Evolutionary conservation across 352 stramenopile species (phyloP), one percentile per base, ranked within the genome.

Genomic region (Pythium aristosporum): DNA sequence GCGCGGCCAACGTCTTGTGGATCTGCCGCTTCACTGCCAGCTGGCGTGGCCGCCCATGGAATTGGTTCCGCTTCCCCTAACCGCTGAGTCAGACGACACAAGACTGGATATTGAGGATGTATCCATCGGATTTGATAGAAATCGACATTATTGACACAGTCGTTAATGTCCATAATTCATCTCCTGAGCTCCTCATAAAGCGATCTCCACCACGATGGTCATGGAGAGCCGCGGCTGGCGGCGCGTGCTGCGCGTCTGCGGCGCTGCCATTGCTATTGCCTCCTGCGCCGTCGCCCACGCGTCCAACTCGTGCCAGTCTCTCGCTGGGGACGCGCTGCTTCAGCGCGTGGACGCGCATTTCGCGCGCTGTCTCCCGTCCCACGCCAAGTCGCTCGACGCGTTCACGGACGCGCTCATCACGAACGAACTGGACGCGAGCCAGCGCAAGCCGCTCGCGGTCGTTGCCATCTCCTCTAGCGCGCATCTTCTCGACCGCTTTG

Each of bases 391-490:
- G 39, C 61, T 85, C 4, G 74, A 79, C 15, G 66, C 55, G 16
- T 72, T 90, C 30, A 75, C 69, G 10, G 74, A 85, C 48, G 68
- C 63, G 25, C 76, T 90, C 30, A 52, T 67, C 30, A 53, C 71
- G 30, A 88, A 88, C 46, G 81, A 88, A 54, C 71, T 85, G 41
- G 78, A 88, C 34, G 51, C 60, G 66, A 69, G 65, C 12, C 52
- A 58, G 12, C 68, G 70, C 21, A 66, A 74, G 28, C 82, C 82
- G 5, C 67, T 91, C 56, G 76, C 82, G 37, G 65, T 91, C 21
- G 69, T 77, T 39, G 46, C 75, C 8, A 82, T 91, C 63, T 87
- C 79, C 20, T 82, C 84, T 43, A 80, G 74, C 20, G 73, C 71
- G 16, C 37, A 55, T 7, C 15, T 73, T 21, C 52, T 85, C 43